Percentiles rank a stretch among this genome's conserved stretches.
Evolutionary conservation across 1,284 basidiomycete species (phyloP).

Genomic region (Tilletia caries): DNA sequence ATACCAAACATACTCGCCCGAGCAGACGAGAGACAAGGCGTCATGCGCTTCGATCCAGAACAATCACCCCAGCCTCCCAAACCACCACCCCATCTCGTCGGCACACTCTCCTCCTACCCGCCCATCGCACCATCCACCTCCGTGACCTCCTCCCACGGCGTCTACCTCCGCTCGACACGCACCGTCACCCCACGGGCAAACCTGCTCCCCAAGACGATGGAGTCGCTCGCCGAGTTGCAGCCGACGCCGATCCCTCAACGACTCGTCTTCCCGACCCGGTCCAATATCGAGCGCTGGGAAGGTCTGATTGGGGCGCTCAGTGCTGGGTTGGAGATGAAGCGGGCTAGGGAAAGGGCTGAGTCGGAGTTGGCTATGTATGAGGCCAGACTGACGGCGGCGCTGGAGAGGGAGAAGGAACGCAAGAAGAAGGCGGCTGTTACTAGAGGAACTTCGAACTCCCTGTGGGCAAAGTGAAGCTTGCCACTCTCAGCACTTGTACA

Average conservation of each 20-base stretch:
- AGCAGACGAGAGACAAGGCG: constrained; percentile 44
- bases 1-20: too few relatives aligned
- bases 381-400: constrained; percentile 14
- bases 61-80: constrained; percentile 34
- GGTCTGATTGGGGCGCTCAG: constrained; percentile 51
- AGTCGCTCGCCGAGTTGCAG: constrained; percentile 40
- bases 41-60: constrained; percentile 41
- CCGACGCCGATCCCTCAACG: constrained; percentile 35
- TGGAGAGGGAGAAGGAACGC: constrained; percentile 13
- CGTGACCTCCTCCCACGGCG: constrained; percentile 41
- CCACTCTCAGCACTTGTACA: not conserved
- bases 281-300: constrained; percentile 53
- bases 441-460: not conserved
- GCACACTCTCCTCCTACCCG: constrained; percentile 46
- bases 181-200: constrained; percentile 47
- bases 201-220: constrained; percentile 34
- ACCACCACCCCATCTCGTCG: constrained; percentile 38
- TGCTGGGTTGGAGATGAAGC: constrained; percentile 48
- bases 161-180: constrained; percentile 47
- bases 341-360: constrained; percentile 47
- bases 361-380: constrained; percentile 23
- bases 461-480: not conserved
- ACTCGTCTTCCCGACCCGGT: constrained; percentile 47
- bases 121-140: constrained; percentile 38
- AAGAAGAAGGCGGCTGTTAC: constrained; percentile 9